Evolutionary conservation across 177 flowering plant species (phyloP), one percentile per base, ranked within the genome.

Genomic region (Vitis hybrid): DNA sequence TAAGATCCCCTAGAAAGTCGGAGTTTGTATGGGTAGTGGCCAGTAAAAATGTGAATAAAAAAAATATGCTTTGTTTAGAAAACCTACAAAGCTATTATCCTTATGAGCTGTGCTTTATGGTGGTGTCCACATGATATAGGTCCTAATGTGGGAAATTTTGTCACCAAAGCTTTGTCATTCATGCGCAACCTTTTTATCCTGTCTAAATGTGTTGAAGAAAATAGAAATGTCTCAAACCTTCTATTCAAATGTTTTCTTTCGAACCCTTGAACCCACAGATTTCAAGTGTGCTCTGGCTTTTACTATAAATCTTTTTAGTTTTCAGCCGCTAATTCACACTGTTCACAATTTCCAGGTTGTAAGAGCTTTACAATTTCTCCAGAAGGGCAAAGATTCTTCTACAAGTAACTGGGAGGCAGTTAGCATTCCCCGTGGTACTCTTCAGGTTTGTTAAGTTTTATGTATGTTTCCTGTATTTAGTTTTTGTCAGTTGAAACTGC

Each of bases 391-490:
- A 69, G 88, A 86, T 56, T 76, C 83, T 18, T 79, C 63, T 66
- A 64, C 52, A 59, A 70, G 77, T 68, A 83, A 78, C 68, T 91
- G 97, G 94, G 81, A 83, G 73, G 89, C 87, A 32, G 85, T 89
- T 66, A 62, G 83, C 64, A 94, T 94, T 68, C 95, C 95, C 77
- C 93, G 98, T 79, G 98, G 98, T 81, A 94, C 98, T 34, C 93
- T 94, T 78, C 98, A 94, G 98, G 98, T 94, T 81, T 83, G 91
- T 89, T 79, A 54, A 66, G 64, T 65, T 64, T 73, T 70, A 13
- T 39, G 0, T 39, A 39, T 39, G 45, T 39, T 39, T 39, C 45
- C 45, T 39, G 45, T 7, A 39, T 39, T 6, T 39, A 39, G 8
- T 39, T 39, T 26, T 39, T 39, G 45, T 39, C 45, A 39, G 4